Evolutionary conservation across 176 grass and related monocot genomes (phyloP).

Genomic region (Lolium multiflorum): DNA sequence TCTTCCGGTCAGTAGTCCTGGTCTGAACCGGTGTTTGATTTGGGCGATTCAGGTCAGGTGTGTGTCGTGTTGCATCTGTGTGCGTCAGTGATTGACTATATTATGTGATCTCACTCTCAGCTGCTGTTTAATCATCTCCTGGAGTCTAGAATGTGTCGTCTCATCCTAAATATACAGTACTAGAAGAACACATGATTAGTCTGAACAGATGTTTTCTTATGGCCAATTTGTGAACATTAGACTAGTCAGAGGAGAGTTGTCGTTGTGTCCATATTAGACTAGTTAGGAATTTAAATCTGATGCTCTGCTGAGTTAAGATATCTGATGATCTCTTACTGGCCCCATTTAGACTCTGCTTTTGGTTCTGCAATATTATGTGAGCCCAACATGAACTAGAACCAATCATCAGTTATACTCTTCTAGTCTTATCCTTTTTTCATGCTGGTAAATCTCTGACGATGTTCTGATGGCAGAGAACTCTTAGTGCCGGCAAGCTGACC

Average conservation of each 20-base stretch:
- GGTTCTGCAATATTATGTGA: background rate
- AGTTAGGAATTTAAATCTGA: too few relatives aligned
- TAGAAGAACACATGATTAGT: background rate
- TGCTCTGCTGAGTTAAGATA: too few relatives aligned
- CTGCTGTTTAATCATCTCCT: background rate
- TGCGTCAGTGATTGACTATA: background rate
- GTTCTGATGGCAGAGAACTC: slow-evolving; percentile 65
- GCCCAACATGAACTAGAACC: too few relatives aligned
- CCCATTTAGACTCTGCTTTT: background rate
- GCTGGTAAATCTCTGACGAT: background rate
- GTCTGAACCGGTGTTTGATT: background rate
- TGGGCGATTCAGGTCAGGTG: background rate
- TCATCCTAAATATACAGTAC: background rate
- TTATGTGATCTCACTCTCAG: background rate
- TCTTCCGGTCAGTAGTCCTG: background rate
- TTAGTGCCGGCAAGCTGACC: slow-evolving; percentile 87
- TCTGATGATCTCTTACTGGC: too few relatives aligned
- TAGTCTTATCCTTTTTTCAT: background rate
- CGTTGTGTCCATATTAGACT: too few relatives aligned
- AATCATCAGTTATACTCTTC: background rate
- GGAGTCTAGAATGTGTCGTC: background rate
- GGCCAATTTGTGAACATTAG: background rate
- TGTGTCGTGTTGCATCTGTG: background rate
- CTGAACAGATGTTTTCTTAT: background rate
- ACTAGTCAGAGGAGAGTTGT: too few relatives aligned